Evolutionary conservation across 2,329 filamentous ascomycete species (phyloP).

Genomic region (Rutstroemia sp.): DNA sequence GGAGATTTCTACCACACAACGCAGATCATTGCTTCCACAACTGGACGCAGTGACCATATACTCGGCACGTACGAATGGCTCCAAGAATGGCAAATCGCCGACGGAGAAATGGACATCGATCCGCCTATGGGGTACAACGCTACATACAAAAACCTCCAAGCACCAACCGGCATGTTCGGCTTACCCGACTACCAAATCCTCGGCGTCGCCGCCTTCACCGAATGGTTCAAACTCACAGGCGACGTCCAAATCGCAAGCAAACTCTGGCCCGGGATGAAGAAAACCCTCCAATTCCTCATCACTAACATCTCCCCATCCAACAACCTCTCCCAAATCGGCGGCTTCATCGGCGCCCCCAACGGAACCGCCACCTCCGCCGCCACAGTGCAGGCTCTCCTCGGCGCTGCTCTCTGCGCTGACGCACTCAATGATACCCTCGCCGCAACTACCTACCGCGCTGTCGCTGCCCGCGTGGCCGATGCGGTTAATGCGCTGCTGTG

Average conservation of each 20-base stretch:
- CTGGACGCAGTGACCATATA: conserved; percentile 18
- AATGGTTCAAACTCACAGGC: background rate
- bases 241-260: background rate
- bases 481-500: conserved; percentile 30
- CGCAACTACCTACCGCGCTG: conserved; percentile 19
- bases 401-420: conserved; percentile 25
- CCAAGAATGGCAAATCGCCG: too few species aligned
- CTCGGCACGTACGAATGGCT: too few species aligned
- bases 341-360: conserved; percentile 4
- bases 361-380: conserved; percentile 4
- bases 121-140: too few species aligned
- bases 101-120: too few species aligned
- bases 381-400: conserved; percentile 18
- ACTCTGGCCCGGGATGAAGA: background rate
- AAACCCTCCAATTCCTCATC: background rate
- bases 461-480: conserved; percentile 19
- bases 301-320: background rate
- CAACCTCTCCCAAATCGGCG: conserved; percentile 1
- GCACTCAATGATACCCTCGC: conserved; percentile 27
- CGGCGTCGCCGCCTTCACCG: background rate
- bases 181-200: background rate
- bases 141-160: background rate
- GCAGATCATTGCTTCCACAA: conserved; percentile 31
- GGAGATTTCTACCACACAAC: conserved; percentile 37
- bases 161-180: background rate